Percentiles rank a stretch among this genome's conserved stretches.
These are phyloP conservation scores for Lecanicillium sp. DNA, from an alignment of 2,329 filamentous ascomycete species.

Conservation along the genomic window DNA sequence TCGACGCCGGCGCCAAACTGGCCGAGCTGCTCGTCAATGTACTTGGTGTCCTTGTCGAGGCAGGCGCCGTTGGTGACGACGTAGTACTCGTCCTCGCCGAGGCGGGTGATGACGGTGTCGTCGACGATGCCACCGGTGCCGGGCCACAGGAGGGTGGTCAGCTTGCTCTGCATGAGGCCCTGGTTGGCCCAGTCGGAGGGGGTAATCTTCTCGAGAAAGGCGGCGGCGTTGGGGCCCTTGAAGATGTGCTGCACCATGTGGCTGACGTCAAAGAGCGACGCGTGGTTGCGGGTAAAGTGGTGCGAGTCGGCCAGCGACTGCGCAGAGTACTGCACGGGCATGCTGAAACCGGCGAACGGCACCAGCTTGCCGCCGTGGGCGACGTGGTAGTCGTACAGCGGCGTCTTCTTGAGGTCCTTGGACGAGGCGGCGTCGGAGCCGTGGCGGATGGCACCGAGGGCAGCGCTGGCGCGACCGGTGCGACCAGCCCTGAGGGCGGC, in stretches of 20 bases:
- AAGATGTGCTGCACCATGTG: conserved; percentile 95
- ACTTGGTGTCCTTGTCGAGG: conserved; percentile 78
- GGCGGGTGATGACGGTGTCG: conserved; percentile 81
- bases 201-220: conserved; percentile 78
- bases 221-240: conserved; percentile 68
- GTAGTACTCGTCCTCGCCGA: conserved; percentile 72
- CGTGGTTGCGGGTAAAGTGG: conserved; percentile 78
- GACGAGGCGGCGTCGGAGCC: conserved; percentile 19
- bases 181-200: conserved; percentile 65
- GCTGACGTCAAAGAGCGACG: conserved; percentile 89
- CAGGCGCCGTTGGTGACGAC: conserved; percentile 94
- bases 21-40: conserved; percentile 62
- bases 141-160: conserved; percentile 77
- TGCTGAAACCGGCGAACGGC: conserved; percentile 85
- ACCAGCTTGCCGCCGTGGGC: conserved; percentile 85
- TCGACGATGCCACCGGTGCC: conserved; percentile 86
- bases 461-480: conserved; percentile 11
- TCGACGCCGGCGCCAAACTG: conserved; percentile 45
- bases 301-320: conserved; percentile 78
- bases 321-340: conserved; percentile 84
- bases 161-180: conserved; percentile 60
- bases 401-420: conserved; percentile 50
- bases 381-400: conserved; percentile 72
- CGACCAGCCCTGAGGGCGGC: conserved; percentile 13
- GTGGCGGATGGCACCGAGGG: conserved; percentile 15